Evolutionary conservation across 2,329 filamentous ascomycete genomes (phyloP).

Genomic region (Cercospora brassicicola): DNA sequence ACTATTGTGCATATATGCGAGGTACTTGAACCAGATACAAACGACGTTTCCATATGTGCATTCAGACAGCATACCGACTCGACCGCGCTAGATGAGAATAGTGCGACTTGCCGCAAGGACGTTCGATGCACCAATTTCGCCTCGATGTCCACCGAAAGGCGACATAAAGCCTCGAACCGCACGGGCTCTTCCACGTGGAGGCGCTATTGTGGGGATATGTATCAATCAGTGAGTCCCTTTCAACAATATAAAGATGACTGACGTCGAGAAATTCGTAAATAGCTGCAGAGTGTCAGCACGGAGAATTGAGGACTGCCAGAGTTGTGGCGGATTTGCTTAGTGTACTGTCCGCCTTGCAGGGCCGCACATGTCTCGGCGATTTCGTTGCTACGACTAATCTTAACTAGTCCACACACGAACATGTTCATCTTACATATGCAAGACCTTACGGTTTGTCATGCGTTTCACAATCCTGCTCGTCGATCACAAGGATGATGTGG

Average conservation of each 20-base stretch:
- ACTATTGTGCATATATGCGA: conserved; percentile 32
- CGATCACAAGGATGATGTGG: conserved; percentile 1
- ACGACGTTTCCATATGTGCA: conserved; percentile 2
- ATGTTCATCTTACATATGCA: conserved; percentile 5
- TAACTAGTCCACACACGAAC: neutral
- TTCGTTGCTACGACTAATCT: neutral
- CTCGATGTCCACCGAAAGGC: neutral
- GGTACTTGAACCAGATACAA: conserved; percentile 4
- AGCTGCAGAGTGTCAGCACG: neutral
- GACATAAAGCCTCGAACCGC: neutral
- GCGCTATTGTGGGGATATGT: neutral
- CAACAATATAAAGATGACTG: neutral
- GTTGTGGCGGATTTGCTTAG: neutral
- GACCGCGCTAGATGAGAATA: neutral
- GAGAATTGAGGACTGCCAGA: neutral
- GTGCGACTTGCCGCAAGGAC: neutral
- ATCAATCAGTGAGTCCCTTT: neutral
- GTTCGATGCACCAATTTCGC: neutral
- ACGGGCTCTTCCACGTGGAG: neutral
- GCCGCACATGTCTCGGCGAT: neutral
- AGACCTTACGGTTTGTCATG: neutral
- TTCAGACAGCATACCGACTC: neutral
- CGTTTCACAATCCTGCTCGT: neutral
- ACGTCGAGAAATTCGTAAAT: neutral
- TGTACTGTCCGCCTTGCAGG: neutral